Evolutionary conservation across 2,329 filamentous ascomycete genomes (phyloP).

Genomic region (Phialophora verrucosa): DNA sequence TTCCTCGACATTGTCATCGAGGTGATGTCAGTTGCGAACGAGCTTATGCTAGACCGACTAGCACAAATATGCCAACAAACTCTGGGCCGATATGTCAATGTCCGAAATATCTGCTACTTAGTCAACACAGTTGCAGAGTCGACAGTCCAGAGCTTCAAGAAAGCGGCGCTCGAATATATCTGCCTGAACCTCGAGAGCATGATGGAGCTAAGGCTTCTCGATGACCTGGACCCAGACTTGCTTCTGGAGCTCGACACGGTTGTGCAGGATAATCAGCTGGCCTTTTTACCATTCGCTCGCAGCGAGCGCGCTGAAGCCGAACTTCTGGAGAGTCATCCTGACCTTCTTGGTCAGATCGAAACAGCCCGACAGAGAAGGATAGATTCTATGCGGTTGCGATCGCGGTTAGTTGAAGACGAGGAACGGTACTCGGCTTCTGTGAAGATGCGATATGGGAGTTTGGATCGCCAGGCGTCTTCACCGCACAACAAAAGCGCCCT

Average conservation of each 20-base stretch:
- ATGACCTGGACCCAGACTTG: conserved; percentile 84
- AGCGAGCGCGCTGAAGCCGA: conserved; percentile 71
- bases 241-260: conserved; percentile 78
- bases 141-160: conserved; percentile 82
- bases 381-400: conserved; percentile 75
- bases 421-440: conserved; percentile 65
- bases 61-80: conserved; percentile 87
- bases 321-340: conserved; percentile 53
- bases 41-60: conserved; percentile 91
- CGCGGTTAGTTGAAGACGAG: conserved; percentile 68
- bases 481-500: conserved; percentile 19
- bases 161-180: conserved; percentile 86
- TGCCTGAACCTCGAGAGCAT: conserved; percentile 90
- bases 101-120: conserved; percentile 81
- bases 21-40: conserved; percentile 86
- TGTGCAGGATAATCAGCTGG: conserved; percentile 81
- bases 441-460: conserved; percentile 64
- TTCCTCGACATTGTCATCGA: conserved; percentile 90
- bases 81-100: conserved; percentile 66
- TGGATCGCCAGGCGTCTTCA: conserved; percentile 61
- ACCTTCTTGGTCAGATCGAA: conserved; percentile 49
- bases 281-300: conserved; percentile 75
- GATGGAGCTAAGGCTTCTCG: conserved; percentile 76
- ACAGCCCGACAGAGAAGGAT: conserved; percentile 66
- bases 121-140: conserved; percentile 86